Evolutionary conservation across 345 rosid species (phyloP).

Genomic region (Brassica juncea): DNA sequence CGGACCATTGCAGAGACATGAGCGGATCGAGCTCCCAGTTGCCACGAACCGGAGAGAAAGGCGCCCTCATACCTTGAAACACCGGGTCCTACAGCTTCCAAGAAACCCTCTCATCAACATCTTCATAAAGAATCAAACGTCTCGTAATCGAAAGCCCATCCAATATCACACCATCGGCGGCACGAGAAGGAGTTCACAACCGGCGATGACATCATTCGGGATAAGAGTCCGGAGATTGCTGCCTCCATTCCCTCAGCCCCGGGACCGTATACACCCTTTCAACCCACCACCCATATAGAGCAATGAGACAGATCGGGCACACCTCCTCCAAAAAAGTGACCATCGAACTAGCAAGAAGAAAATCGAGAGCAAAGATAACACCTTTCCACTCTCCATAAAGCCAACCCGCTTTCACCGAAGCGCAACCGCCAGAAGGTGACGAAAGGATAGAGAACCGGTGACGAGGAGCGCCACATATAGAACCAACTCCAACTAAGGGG

Average conservation of each 20-base stretch:
- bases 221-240: not conserved
- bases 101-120: not conserved
- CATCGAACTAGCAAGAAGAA: too few species aligned
- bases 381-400: too few species aligned
- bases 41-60: not conserved
- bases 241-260: not conserved
- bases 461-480: too few species aligned
- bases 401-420: too few species aligned
- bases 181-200: not conserved
- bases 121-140: not conserved
- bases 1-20: not conserved
- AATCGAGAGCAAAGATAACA: too few species aligned
- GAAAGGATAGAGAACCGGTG: too few species aligned
- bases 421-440: too few species aligned
- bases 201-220: not conserved
- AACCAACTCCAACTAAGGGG: too few species aligned
- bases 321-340: too few species aligned
- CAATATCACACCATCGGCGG: not conserved
- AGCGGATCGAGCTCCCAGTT: not conserved
- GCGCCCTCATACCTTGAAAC: not conserved
- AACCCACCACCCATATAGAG: too few species aligned
- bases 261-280: too few species aligned
- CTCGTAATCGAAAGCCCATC: not conserved
- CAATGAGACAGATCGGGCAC: too few species aligned
- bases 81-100: not conserved